Conservation (phyloP, 345 rosid species). For the Gossypium mustelinum region DNA sequence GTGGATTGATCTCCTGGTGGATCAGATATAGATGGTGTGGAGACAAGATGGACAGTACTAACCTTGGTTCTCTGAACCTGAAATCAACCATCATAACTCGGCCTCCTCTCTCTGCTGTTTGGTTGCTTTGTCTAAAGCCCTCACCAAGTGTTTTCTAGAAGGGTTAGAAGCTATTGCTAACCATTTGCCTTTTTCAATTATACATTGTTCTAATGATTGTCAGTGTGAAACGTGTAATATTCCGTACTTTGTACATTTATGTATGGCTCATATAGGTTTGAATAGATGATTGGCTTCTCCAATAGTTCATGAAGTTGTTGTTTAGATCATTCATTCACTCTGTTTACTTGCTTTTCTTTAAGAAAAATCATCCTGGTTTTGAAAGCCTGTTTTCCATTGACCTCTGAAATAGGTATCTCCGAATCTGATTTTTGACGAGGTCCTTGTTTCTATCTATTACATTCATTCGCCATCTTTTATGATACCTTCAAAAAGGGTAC, state of each 20-base stretch:
- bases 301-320: neutral
- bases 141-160: conserved; percentile 15
- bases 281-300: neutral
- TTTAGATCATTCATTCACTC: neutral
- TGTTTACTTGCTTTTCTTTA: neutral
- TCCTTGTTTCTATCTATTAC: neutral
- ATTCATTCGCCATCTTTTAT: neutral
- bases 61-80: neutral
- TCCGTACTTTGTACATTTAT: conserved; percentile 4
- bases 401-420: neutral
- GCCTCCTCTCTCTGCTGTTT: neutral
- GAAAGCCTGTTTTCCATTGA: neutral
- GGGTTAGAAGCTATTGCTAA: conserved; percentile 23
- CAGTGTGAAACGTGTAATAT: neutral
- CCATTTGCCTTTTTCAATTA: neutral
- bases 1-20: neutral
- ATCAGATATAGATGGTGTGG: conserved; percentile 6
- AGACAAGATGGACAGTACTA: conserved; percentile 11
- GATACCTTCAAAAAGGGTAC: no score
- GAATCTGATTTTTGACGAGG: neutral
- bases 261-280: conserved; percentile 8
- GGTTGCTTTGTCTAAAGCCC: conserved; percentile 11
- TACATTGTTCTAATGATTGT: neutral
- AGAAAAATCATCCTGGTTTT: neutral
- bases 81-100: neutral